Base-by-base conservation (phyloP, 2,329 filamentous ascomycete species). In the Sporothrix variecibatus region DNA sequence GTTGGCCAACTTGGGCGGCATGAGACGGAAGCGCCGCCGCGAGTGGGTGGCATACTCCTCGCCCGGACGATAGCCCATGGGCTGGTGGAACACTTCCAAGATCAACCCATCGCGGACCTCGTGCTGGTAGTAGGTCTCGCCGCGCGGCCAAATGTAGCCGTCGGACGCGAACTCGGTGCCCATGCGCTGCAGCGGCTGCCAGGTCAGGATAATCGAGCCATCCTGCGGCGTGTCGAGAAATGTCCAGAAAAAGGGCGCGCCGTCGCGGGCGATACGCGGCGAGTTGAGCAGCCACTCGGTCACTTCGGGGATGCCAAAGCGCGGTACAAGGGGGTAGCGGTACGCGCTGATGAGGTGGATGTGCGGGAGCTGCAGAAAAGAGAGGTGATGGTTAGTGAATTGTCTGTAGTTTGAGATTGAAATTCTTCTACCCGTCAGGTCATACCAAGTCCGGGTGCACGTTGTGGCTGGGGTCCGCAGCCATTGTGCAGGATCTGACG, bases 191-290 rank as follows among this genome's bases (percentile, higher is more conserved):
- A 92, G 86, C 1, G 95, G 93, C 81, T 98, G 94, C 95, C 95
- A 98, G 71, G 93, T 92, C 76, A 98, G 86, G 80, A 96, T 89
- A 62, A 97, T 88, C 9, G 91, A 92, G 73, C 94, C 94, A 82
- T 97, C 94, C 71, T 87, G 87, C 12, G 95, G 95, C 72, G 90
- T 89, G 78, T 96, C 91, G 73, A 98, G 89, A 82, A 95, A 97
- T 64, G 93, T 95, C 95, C 95, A 99, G 83, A 92, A 93, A 87
- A 99, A 95, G 2, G 95, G 90, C 68, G 94, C 92, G 77, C 91
- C 87, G 80, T 97, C 92, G 82, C 94, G 93, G 78, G 95, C 92
- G 76, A 97, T 92, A 80, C 93, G 92, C 9, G 95, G 94, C 53
- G 94, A 95, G 79, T 91, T 90, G 80, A 95, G 87, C 75, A 98